phyloP scores from a whole-genome alignment of 441 rosid species.

The Aleurites moluccanus region DNA sequence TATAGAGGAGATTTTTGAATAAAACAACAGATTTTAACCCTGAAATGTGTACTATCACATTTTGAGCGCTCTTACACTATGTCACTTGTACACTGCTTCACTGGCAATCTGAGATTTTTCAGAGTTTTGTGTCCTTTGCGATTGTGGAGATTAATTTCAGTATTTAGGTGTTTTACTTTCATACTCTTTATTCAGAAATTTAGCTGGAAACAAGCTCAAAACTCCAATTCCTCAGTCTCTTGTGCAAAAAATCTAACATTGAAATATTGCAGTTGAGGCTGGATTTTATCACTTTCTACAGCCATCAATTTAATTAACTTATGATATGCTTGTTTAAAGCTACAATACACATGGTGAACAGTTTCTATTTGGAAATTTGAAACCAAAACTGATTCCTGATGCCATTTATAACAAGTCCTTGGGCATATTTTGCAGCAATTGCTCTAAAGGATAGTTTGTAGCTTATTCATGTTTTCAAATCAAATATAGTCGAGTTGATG shows the following conservation, averaged over 20 bases:
- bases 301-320: not conserved
- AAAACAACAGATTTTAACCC: no score
- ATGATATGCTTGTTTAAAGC: no score
- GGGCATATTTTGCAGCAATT: not conserved
- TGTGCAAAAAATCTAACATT: slow-evolving; percentile 9
- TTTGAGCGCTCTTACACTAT: no score
- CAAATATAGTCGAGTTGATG: not conserved
- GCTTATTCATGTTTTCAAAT: no score
- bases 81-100: no score
- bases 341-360: not conserved
- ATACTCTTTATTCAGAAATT: slow-evolving; percentile 10
- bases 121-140: no score
- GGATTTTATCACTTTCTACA: not conserved
- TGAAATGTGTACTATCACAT: no score
- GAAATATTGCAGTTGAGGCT: slow-evolving; percentile 26
- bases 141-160: no score
- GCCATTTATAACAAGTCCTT: not conserved
- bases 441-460: no score
- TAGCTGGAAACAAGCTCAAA: slow-evolving; percentile 19
- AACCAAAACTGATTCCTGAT: not conserved
- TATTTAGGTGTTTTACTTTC: not conserved
- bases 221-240: slow-evolving; percentile 23
- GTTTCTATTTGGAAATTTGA: not conserved
- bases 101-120: no score
- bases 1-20: no score